Evolutionary conservation across 2,329 filamentous ascomycete species (phyloP), one percentile per base, ranked within the genome.

Genomic region (Colletotrichum falcatum): DNA sequence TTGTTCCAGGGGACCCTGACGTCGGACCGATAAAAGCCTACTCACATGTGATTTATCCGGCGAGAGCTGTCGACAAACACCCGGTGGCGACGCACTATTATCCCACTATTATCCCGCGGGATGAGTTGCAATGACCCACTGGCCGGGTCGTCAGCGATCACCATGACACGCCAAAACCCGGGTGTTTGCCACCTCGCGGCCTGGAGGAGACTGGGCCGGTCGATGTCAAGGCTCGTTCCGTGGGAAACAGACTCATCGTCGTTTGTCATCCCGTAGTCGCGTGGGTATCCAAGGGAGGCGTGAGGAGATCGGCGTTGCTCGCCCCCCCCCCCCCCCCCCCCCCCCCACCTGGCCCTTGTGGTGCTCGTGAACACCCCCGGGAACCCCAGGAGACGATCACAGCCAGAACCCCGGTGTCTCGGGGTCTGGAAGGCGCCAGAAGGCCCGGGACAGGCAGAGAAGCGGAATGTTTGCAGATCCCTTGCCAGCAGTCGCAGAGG

Each of bases 361-460:
- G 7, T 12, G n/a, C 5, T 20, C 26, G 20, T 23, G 28, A 39
- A 56, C 2, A 58, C n/a, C 54, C 54, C 54, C n/a, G n/a, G 35
- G n/a, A n/a, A 58, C 35, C 54, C 33, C 35, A 58, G 54, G 28
- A 18, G 54, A 26, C 35, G n/a, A 58, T 58, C 54, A 20, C 23
- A 20, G 20, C 20, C n/a, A 39, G 26, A 58, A 12, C 5, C n/a
- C n/a, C n/a, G n/a, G n/a, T 37, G 3, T 33, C 53, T 33, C 53
- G 20, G 53, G 37, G 53, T 6, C 53, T 26, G 53, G 53, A 56
- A 39, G 20, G 9, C 37, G 61, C 35, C 5, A 18, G 3, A 54
- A 26, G 12, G 11, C 23, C 33, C 26, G 20, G 20, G 35, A 58
- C 35, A 35, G 23, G 54, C n/a, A 58, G 35, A 58, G 54, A 28